Percentiles rank a stretch among this genome's conserved stretches.
Evolutionary conservation across 208 protist genomes (phyloP).

Genomic region (Angomonas ambiguus): DNA sequence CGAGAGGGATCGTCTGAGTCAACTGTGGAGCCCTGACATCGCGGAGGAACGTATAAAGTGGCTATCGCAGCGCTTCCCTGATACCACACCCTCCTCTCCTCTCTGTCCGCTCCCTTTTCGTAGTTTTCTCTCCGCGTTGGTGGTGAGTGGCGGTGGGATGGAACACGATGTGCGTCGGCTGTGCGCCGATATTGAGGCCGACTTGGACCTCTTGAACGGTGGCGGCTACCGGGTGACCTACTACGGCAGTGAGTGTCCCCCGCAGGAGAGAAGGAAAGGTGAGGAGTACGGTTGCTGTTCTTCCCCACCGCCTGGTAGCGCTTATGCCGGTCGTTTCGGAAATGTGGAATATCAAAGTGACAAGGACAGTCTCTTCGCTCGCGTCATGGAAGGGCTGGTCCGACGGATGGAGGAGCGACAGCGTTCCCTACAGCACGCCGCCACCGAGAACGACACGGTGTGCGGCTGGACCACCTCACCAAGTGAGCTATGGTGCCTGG

Average conservation of each 20-base stretch:
- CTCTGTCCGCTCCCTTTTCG: constrained; percentile 8
- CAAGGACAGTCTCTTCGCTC: constrained; percentile 31
- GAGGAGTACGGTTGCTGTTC: too few relatives aligned
- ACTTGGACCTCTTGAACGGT: neutral
- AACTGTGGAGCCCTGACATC: constrained; percentile 3
- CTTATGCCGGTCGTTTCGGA: constrained; percentile 42
- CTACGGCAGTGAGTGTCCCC: constrained; percentile 34
- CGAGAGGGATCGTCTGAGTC: neutral
- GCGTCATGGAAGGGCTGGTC: constrained; percentile 55
- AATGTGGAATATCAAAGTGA: constrained; percentile 51
- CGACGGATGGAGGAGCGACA: constrained; percentile 16
- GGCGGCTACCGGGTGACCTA: constrained; percentile 29
- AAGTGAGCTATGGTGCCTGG: constrained; percentile 69
- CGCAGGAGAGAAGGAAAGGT: too few relatives aligned
- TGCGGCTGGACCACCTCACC: constrained; percentile 71
- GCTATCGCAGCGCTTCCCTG: constrained; percentile 12
- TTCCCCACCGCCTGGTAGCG: too few relatives aligned
- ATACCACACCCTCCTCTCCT: too few relatives aligned
- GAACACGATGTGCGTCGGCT: constrained; percentile 86
- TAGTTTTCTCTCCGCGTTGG: constrained; percentile 53
- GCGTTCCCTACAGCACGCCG: neutral
- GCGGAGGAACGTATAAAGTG: constrained; percentile 7
- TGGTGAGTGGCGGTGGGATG: constrained; percentile 81
- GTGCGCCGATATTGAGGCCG: constrained; percentile 25
- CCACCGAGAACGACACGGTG: constrained; percentile 27